These are phyloP conservation scores for Scedosporium apiospermum DNA, from an alignment of 2,329 filamentous ascomycete species.

Conservation along the genomic window DNA sequence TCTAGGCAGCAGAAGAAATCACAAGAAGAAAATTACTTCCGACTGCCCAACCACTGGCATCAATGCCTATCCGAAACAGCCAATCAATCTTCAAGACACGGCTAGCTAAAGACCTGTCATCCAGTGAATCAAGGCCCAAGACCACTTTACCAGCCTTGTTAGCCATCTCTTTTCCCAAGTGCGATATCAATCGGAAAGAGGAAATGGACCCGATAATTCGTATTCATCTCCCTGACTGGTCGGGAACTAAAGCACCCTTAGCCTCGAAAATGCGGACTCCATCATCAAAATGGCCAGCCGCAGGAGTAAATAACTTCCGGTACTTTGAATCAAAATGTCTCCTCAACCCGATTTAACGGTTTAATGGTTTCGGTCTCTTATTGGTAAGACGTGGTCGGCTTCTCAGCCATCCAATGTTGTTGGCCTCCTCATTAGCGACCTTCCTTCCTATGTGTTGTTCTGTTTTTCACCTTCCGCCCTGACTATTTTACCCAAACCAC, in stretches of 20 bases:
- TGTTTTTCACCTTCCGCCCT: neutral
- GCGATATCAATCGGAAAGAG: neutral
- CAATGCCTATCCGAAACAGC: constrained; percentile 1
- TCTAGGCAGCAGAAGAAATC: neutral
- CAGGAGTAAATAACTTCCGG: too few species aligned
- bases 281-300: too few species aligned
- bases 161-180: neutral
- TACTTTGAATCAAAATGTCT: too few species aligned
- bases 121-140: neutral
- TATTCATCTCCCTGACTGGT: neutral
- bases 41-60: neutral
- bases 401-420: neutral
- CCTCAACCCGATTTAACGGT: too few species aligned
- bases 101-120: neutral
- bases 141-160: constrained; percentile 2
- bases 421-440: neutral
- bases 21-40: too few species aligned
- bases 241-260: neutral
- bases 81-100: constrained; percentile 3
- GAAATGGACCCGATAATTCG: neutral
- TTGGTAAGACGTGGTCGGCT: neutral
- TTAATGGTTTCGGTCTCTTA: too few species aligned
- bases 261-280: neutral
- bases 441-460: neutral
- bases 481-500: neutral